Percentiles rank a stretch among this genome's conserved stretches.
Conservation (phyloP, 2,329 filamentous ascomycete species). For the Pseudogymnoascus destructans region DNA sequence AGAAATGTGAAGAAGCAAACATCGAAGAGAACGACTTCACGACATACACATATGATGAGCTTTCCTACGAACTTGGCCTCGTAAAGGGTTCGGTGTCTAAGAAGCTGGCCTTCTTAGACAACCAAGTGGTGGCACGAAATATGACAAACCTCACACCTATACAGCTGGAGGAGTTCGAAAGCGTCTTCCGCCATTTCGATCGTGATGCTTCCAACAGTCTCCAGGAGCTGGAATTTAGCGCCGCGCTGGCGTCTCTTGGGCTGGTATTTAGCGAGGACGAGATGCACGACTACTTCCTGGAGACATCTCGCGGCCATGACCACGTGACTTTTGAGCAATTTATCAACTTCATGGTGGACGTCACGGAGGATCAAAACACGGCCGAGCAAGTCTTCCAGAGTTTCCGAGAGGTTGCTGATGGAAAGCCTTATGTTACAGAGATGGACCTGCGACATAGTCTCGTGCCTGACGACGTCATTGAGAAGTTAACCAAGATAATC, state of each 20-base stretch:
- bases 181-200: constrained; percentile 95
- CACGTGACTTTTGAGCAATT: constrained; percentile 96
- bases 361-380: constrained; percentile 97
- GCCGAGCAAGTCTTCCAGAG: constrained; percentile 97
- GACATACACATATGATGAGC: constrained; percentile 96
- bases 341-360: constrained; percentile 98
- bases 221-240: constrained; percentile 89
- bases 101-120: constrained; percentile 92
- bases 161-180: constrained; percentile 96
- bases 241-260: constrained; percentile 85
- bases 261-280: constrained; percentile 94
- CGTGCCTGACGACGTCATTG: constrained; percentile 93
- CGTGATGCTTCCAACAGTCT: constrained; percentile 82
- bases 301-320: constrained; percentile 66
- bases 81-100: constrained; percentile 89
- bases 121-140: constrained; percentile 93
- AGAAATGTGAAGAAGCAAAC: constrained; percentile 87
- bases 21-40: constrained; percentile 99
- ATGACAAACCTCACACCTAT: constrained; percentile 99
- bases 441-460: constrained; percentile 90
- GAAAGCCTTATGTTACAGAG: constrained; percentile 97
- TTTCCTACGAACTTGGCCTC: constrained; percentile 82
- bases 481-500: constrained; percentile 79
- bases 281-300: constrained; percentile 90
- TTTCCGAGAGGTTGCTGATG: constrained; percentile 93